Evolutionary conservation across 2,329 filamentous ascomycete genomes (phyloP), one percentile per base, ranked within the genome.

Genomic region (Aspergillus arachidicola): DNA sequence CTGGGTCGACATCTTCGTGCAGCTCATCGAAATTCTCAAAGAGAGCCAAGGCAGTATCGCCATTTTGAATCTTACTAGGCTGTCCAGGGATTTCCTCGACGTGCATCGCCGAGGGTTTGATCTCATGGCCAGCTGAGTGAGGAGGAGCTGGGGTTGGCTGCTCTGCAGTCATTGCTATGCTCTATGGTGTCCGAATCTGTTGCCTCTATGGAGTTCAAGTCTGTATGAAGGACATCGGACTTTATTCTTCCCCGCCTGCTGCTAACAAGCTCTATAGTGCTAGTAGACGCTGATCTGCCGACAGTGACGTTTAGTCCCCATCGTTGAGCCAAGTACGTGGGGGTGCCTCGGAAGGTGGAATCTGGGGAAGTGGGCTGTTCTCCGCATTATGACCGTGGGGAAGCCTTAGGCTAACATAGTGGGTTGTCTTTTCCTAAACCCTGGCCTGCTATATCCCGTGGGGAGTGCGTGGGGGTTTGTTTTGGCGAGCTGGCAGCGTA

Each of bases 1-100:
- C 76, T 0, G 80, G 79, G 56, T 84, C 81, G 58, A 83, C 74
- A 1, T 73, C 70, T 62, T 82, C 81, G 59, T 83, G 75, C 2
- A 84, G 73, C 50, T 85, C 83, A 51, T 83, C 76, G 34, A 64
- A 16, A 7, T 82, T 78, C 55, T 75, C 72, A 68, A 86, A 86
- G 7, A 86, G 75, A 2, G 79, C 78, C 73, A 84, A 79, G 3
- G 85, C 84, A 0, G 82, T 81, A 68, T 86, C 84, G 38, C 81
- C 81, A 61, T 51, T 75, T 71, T 34, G 70, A 66, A 7, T 70
- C 61, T 30, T 74, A 74, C 70, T 71, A 77, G 66, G 69, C 71
- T 36, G 14, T 16, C 14, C 34, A 36, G 34, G 12, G 14, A 64
- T 64, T n/a, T 64, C 61, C 11, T 64, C 61, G 16, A 60, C 58